Base-by-base conservation (phyloP, 208 protist genomes). In the Leishmania guyanensis region DNA sequence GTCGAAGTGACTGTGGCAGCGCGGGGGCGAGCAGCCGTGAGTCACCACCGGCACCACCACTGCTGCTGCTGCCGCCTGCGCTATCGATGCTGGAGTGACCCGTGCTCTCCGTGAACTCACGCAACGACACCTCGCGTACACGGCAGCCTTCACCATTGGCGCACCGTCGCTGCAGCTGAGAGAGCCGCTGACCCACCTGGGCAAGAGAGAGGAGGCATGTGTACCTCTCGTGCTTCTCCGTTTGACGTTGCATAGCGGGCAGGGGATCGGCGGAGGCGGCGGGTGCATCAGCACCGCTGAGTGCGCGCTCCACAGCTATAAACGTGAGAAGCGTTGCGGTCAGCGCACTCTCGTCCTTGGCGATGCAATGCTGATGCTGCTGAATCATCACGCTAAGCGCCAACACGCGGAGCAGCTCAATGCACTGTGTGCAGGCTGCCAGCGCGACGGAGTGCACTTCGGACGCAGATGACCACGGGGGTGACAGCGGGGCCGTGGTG, bases 291-390 rank as follows among this genome's bases (percentile, higher is more conserved):
- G 77, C 9, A 51, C 60, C 54, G 48, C 64, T 68, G 58, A 85
- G 77, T 58, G 82, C 65, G 43, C 29, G 51, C 9, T 79, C 82
- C 9, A 69, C 53, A 8, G 51, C 53, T 1, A 62, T 51, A 43
- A 85, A 78, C 43, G 56, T 50, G 73, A 39, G 72, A 65, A 85
- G 64, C 69, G 79, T 76, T 16, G 64, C 39, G 12, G 51, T 79
- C 64, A 85, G 66, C 10, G 82, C 77, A 20, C 77, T 79, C 26
- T 79, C 72, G 20, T 72, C 75, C n/a, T 79, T 69, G 3, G 48
- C 14, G 26, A 72, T 8, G 12, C 64, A 14, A 43, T 68, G 48
- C 76, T 72, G 76, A 62, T 65, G 74, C 12, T 39, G 33, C 48
- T 79, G 76, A 29, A 79, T 4, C 76, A 79, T 50, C 60, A 62